These are phyloP conservation scores for Pisolithus microcarpus DNA, from an alignment of 768 basidiomycete species.

Conservation along the genomic window DNA sequence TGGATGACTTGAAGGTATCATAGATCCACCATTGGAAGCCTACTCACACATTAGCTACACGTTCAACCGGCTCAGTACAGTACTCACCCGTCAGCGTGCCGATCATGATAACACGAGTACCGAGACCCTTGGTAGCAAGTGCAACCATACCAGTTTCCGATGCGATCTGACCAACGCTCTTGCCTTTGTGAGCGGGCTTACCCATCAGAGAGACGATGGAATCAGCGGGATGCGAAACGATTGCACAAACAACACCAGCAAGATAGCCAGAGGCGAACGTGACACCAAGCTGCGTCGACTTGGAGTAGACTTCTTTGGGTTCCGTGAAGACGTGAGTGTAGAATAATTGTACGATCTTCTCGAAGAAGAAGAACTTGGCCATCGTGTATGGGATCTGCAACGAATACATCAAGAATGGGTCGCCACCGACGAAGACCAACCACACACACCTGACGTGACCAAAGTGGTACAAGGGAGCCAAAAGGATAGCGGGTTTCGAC, in stretches of 20 bases:
- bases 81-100: constrained; percentile 44
- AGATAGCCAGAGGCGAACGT: constrained; percentile 90
- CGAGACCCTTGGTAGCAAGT: constrained; percentile 80
- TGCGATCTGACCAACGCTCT: constrained; percentile 62
- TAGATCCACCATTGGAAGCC: constrained; percentile 97
- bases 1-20: constrained; percentile 74
- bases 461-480: constrained; percentile 77
- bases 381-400: constrained; percentile 91
- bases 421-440: not conserved
- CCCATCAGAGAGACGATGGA: constrained; percentile 90
- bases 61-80: not conserved
- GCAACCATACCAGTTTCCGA: constrained; percentile 57
- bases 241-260: constrained; percentile 91
- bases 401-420: not conserved
- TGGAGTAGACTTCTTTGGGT: constrained; percentile 72
- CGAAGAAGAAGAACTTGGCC: constrained; percentile 98
- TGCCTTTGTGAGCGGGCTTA: constrained; percentile 81
- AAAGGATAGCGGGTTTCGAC: constrained; percentile 77
- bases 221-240: constrained; percentile 96
- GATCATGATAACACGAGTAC: constrained; percentile 83
- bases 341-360: constrained; percentile 81
- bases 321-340: constrained; percentile 80
- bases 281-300: constrained; percentile 80
- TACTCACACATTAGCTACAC: constrained; percentile 15
- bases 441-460: constrained; percentile 74